Conservation (phyloP, 148 eudicot genomes). For the Vaccinium darrowii region DNA sequence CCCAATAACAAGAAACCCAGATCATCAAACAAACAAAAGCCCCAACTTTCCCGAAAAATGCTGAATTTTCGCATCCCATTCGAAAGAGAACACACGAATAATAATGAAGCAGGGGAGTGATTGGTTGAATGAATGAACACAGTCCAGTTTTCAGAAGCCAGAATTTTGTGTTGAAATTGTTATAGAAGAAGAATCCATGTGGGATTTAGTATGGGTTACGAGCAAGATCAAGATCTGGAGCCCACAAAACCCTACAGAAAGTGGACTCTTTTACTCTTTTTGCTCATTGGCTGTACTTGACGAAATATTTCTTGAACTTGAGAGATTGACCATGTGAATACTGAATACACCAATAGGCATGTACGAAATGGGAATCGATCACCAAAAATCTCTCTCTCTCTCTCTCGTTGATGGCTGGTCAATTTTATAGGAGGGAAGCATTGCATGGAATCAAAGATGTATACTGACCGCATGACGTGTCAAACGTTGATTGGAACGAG, state of each 20-base stretch:
- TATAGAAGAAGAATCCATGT: conserved; percentile 11
- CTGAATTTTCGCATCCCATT: neutral
- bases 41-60: neutral
- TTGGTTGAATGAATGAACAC: neutral
- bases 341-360: neutral
- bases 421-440: neutral
- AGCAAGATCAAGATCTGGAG: conserved; percentile 24
- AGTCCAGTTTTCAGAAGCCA: neutral
- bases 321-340: conserved; percentile 1
- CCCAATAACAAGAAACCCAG: neutral
- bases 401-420: neutral
- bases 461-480: neutral
- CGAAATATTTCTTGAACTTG: neutral
- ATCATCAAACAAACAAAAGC: neutral
- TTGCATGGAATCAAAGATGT: neutral
- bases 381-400: conserved; percentile 7
- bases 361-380: neutral
- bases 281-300: neutral
- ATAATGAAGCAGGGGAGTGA: neutral
- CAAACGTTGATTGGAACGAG: neutral
- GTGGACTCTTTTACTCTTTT: neutral
- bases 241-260: neutral
- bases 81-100: neutral
- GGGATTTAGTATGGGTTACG: neutral
- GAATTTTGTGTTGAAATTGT: neutral